Base-by-base conservation (phyloP, 305 asterid species). In the Fraxinus angustifolia region DNA sequence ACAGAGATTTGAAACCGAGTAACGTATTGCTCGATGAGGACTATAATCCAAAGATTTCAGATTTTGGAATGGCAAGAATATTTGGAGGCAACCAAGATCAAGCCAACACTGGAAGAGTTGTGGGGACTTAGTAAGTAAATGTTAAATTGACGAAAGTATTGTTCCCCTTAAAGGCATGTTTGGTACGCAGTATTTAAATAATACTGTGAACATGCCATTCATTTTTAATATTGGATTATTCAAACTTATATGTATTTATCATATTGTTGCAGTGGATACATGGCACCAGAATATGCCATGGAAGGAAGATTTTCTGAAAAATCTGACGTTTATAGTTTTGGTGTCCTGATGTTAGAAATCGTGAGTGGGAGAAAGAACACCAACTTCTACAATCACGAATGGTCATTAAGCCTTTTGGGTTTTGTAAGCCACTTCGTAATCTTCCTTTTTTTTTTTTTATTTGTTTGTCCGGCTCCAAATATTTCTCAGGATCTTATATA, bases 221-320 rank as follows among this genome's bases (percentile, higher is more conserved):
- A 1, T 34, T 58, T 26, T 76, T 42, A 34, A 3, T 56, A 33
- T 6, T 3, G 40, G 5, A 8, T 60, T 5, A 8, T 50, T 8
- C 23, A 19, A 19, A 36, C 77, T 36, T 73, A 36, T 0, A 19
- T 14, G 8, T 0, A 0, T 3, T 45, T 62, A 10, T 3, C 3
- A 30, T 40, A 4, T 4, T 30, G 74, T 78, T 84, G 78, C 83
- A 89, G 91, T 68, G 92, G 92, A 82, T 89, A 89, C 50, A 88
- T 89, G 91, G 88, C 89, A 0, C 90, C 91, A 0, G 92, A 89
- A 79, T 89, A 89, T 53, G 92, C 89, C 26, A 86, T 83, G 88
- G 88, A 86, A 70, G 92, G 92, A 76, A 60, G 84, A 80, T 88
- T 86, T 48, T 89, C 90, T 0, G 90, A 89, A 76, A 89, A 88